Base-by-base conservation (phyloP, 805 yeast genomes). In the Lipomyces anomalus region DNA sequence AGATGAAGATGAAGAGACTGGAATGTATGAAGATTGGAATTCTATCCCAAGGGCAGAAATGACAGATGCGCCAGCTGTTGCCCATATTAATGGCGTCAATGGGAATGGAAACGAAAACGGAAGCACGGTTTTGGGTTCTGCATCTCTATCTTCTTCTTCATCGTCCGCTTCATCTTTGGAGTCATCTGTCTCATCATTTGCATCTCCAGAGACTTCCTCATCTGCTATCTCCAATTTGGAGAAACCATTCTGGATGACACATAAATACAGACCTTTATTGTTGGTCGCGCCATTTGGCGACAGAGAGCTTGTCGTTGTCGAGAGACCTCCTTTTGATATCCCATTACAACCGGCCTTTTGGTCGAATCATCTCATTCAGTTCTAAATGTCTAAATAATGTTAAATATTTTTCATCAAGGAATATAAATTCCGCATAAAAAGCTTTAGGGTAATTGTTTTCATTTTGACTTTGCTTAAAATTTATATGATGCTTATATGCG, bases 191-290 rank as follows among this genome's bases (percentile, higher is more conserved):
- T 26, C 30, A 13, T 26, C 30, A 34, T 22, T 35, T 26, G 13
- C 37, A 13, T 16, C 24, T 17, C 22, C 30, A 34, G 41, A 34
- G 17, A 44, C 33, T 17, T 21, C 29, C 20, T 11, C 6, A 37
- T 11, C 33, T n/a, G n/a, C 13, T 4, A 18, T 13, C 52, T 9
- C 30, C 13, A 58, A 57, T 18, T 65, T 63, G 16, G 59, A 59
- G 28, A 71, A 68, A 41, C 74, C 83, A 18, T 88, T 80, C 64
- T 87, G 89, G 81, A 64, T 83, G 47, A 80, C 90, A 3, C 74
- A 75, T 39, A 84, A 84, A 58, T 89, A 84, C 63, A 76, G 80
- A 56, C 84, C 90, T 17, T 66, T 88, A 29, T 66, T 89, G 47
- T 74, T 67, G 52, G 88, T 79, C 9, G 82, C 72, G 21, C 64